These are phyloP conservation scores for Pecoramyces ruminantium DNA, from an alignment of 192 early-diverging fungal species.

Conservation along the genomic window DNA sequence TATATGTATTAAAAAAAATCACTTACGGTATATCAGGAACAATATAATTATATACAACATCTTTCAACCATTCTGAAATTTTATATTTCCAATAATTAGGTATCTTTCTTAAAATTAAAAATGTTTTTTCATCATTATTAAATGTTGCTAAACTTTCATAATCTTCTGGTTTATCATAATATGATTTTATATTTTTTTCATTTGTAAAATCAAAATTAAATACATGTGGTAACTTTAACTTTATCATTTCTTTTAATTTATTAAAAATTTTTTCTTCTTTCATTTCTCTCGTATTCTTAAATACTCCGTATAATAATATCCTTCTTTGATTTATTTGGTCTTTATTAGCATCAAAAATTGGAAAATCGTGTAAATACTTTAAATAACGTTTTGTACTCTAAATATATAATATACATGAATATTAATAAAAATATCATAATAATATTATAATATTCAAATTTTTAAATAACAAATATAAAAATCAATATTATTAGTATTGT, in stretches of 20 bases:
- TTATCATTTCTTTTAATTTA: not conserved
- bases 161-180: not conserved
- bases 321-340: not conserved
- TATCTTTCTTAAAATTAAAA: not conserved
- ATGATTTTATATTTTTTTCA: not conserved
- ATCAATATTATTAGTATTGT: too few relatives aligned
- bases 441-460: too few relatives aligned
- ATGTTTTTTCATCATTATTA: not conserved
- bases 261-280: not conserved
- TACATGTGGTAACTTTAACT: not conserved
- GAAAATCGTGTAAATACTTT: not conserved
- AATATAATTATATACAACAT: not conserved
- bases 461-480: too few relatives aligned
- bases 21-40: not conserved
- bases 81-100: not conserved
- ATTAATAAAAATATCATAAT: too few relatives aligned
- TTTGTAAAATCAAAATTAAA: not conserved
- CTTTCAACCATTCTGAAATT: not conserved
- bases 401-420: too few relatives aligned
- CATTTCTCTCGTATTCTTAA: not conserved
- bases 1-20: too few relatives aligned
- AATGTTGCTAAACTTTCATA: not conserved
- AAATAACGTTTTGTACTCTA: not conserved
- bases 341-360: not conserved
- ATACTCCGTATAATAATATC: not conserved